A percentile compares a stretch with the other conserved stretches of the same genome.
These are phyloP conservation scores for Colletotrichum liaoningense DNA, from an alignment of 2,329 filamentous ascomycete genomes.

Conservation along the genomic window DNA sequence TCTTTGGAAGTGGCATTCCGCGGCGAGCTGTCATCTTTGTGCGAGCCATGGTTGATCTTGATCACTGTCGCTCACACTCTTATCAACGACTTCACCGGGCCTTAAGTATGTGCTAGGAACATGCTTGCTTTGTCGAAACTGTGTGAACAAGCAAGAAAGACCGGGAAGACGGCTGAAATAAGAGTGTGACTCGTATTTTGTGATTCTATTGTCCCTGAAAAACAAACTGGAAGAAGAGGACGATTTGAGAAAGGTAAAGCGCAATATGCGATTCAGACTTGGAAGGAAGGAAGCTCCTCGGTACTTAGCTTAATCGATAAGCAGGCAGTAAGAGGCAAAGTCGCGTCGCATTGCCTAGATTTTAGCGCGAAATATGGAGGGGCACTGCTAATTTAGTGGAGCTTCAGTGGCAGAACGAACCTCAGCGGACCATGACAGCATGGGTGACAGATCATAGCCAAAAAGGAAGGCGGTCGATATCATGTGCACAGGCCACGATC, in stretches of 20 bases:
- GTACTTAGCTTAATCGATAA: slow-evolving; percentile 34
- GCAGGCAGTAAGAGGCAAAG: slow-evolving; percentile 21
- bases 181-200: neutral
- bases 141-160: neutral
- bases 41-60: slow-evolving; percentile 21
- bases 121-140: neutral
- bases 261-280: too few relatives aligned
- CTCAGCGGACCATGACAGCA: slow-evolving; percentile 14
- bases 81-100: neutral
- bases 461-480: slow-evolving; percentile 17
- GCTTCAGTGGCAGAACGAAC: neutral
- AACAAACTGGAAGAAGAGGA: neutral
- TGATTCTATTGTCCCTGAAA: neutral
- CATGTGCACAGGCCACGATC: neutral
- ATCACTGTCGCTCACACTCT: neutral
- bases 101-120: neutral
- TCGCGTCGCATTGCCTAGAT: slow-evolving; percentile 8
- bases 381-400: slow-evolving; percentile 31
- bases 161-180: too few relatives aligned
- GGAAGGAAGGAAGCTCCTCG: slow-evolving; percentile 13
- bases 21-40: slow-evolving; percentile 22
- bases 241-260: neutral
- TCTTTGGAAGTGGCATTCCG: neutral
- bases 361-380: slow-evolving; percentile 22
- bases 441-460: neutral